A percentile compares a stretch with the other conserved stretches of the same genome.
Evolutionary conservation across 2,329 filamentous ascomycete genomes (phyloP).

Genomic region (Pseudonectria foliicola): DNA sequence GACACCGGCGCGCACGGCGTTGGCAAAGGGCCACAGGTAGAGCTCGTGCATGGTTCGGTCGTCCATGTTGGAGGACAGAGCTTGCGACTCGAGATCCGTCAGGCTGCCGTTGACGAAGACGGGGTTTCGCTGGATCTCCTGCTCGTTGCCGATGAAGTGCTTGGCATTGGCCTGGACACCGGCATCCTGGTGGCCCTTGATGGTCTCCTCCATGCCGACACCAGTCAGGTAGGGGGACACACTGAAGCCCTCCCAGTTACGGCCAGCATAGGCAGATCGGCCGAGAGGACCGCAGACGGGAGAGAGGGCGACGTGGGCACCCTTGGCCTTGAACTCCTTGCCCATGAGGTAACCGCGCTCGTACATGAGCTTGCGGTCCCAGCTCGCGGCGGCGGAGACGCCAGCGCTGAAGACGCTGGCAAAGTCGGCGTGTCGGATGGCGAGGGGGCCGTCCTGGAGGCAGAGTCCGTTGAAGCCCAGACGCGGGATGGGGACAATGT

Average conservation of each 20-base stretch:
- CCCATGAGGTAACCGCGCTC: conserved; percentile 47
- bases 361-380: conserved; percentile 66
- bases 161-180: conserved; percentile 33
- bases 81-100: conserved; percentile 19
- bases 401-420: conserved; percentile 44
- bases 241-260: conserved; percentile 59
- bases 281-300: conserved; percentile 38
- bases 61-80: conserved; percentile 41
- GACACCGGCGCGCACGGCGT: conserved; percentile 26
- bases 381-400: conserved; percentile 53
- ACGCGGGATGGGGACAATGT: conserved; percentile 31
- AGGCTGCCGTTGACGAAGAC: conserved; percentile 18
- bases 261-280: conserved; percentile 40
- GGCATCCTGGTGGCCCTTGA: conserved; percentile 27
- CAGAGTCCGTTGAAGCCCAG: conserved; percentile 37
- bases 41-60: conserved; percentile 54
- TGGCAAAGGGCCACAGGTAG: conserved; percentile 30
- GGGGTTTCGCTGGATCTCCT: conserved; percentile 27
- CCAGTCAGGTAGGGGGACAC: conserved; percentile 64
- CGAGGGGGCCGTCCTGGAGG: conserved; percentile 30
- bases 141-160: conserved; percentile 33
- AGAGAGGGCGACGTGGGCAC: conserved; percentile 59
- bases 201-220: conserved; percentile 33
- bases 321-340: conserved; percentile 62
- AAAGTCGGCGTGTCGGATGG: conserved; percentile 31